Conservation (phyloP, 192 early-diverging fungal genomes). For the Podila minutissima region DNA sequence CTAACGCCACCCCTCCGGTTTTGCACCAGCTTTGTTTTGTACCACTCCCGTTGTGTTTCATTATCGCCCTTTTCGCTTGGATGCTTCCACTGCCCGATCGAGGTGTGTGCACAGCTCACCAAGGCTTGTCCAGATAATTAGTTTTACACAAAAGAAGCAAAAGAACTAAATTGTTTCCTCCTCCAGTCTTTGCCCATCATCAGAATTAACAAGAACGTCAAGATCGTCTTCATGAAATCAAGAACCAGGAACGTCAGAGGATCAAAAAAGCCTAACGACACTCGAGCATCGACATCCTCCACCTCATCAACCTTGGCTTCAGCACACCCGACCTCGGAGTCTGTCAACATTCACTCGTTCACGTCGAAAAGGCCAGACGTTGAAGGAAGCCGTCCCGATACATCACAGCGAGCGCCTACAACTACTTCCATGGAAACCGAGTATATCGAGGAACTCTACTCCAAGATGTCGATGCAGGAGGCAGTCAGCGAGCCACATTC, state of each 20-base stretch:
- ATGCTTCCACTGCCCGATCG: too few species aligned
- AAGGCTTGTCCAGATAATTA: background rate
- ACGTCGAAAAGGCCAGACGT: background rate
- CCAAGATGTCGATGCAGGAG: slow-evolving; percentile 7
- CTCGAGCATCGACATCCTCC: background rate
- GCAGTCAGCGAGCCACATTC: background rate
- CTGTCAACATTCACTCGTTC: background rate
- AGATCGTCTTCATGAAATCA: slow-evolving; percentile 33
- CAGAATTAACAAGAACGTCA: background rate
- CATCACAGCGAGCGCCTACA: background rate
- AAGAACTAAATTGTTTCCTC: too few species aligned
- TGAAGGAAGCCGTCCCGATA: background rate
- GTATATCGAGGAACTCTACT: slow-evolving; percentile 39
- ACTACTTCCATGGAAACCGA: slow-evolving; percentile 48
- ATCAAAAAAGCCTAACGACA: slow-evolving; percentile 28
- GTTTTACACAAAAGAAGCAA: background rate
- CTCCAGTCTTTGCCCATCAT: background rate
- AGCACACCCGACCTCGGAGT: background rate
- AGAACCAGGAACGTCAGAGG: slow-evolving; percentile 32
- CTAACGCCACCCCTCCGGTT: too few species aligned
- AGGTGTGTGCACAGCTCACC: too few species aligned
- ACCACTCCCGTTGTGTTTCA: too few species aligned
- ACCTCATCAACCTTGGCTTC: background rate
- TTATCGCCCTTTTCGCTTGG: too few species aligned
- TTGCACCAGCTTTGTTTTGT: too few species aligned